A percentile compares a stretch with the other conserved stretches of the same genome.
Evolutionary conservation across 768 basidiomycete species (phyloP).

Genomic region (Rhizopogon sp.): DNA sequence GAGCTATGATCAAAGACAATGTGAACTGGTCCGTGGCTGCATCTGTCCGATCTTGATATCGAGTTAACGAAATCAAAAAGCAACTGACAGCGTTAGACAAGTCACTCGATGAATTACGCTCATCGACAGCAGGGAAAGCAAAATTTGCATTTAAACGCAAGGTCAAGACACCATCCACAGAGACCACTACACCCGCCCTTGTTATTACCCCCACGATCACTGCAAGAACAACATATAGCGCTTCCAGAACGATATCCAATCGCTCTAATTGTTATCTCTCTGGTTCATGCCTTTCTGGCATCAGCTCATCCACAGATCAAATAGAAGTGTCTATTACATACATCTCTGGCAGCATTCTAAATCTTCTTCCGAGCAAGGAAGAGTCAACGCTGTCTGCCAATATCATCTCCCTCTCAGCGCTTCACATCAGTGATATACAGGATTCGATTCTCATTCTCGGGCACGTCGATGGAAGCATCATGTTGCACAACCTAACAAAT

Average conservation of each 20-base stretch:
- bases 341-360: constrained; percentile 64
- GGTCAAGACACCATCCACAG: constrained; percentile 15
- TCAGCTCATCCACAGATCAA: constrained; percentile 29
- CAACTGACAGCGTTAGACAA: constrained; percentile 63
- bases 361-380: constrained; percentile 40
- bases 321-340: constrained; percentile 63
- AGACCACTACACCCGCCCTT: background rate
- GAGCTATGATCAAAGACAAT: constrained; percentile 70
- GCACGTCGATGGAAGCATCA: constrained; percentile 59
- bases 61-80: constrained; percentile 32
- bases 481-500: constrained; percentile 57
- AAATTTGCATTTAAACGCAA: constrained; percentile 69
- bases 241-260: constrained; percentile 36
- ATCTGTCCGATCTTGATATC: background rate
- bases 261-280: constrained; percentile 45
- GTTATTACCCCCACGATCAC: background rate
- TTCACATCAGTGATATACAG: constrained; percentile 35
- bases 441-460: constrained; percentile 66
- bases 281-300: constrained; percentile 24
- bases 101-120: constrained; percentile 45
- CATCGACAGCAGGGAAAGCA: constrained; percentile 40
- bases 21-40: constrained; percentile 49
- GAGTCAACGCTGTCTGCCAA: constrained; percentile 9
- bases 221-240: constrained; percentile 10
- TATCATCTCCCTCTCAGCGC: constrained; percentile 38